Evolutionary conservation across 345 rosid species (phyloP).

Genomic region (Atalantia buxifolia): DNA sequence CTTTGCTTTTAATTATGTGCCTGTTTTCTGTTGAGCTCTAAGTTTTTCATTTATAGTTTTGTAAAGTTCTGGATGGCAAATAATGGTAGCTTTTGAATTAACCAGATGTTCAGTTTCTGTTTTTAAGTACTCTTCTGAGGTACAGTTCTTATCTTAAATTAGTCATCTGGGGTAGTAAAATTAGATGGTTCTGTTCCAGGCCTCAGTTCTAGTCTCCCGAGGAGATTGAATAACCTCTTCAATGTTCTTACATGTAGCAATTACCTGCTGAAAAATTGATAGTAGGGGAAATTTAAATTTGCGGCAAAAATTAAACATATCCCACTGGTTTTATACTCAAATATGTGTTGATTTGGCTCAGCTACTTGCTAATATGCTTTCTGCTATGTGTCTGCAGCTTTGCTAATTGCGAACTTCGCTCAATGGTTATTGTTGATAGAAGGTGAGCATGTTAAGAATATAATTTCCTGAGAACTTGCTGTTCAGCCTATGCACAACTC

Average conservation of each 20-base stretch:
- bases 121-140: background rate
- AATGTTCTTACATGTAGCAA: background rate
- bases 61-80: background rate
- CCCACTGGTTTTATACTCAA: background rate
- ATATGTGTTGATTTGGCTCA: background rate
- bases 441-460: constrained; percentile 33
- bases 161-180: background rate
- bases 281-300: too few species aligned
- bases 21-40: background rate
- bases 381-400: constrained; percentile 46
- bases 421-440: constrained; percentile 54
- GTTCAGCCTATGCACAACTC: background rate
- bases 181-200: background rate
- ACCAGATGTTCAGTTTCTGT: background rate
- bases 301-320: background rate
- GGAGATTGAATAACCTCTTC: background rate
- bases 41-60: background rate
- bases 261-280: background rate
- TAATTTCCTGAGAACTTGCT: background rate
- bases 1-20: background rate
- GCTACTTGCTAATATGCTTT: background rate
- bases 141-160: background rate
- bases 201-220: background rate
- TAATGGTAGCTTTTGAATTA: background rate
- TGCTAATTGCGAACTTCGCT: constrained; percentile 76